These are phyloP conservation scores for Mycena amicta DNA, from an alignment of 768 basidiomycete species.

Conservation along the genomic window DNA sequence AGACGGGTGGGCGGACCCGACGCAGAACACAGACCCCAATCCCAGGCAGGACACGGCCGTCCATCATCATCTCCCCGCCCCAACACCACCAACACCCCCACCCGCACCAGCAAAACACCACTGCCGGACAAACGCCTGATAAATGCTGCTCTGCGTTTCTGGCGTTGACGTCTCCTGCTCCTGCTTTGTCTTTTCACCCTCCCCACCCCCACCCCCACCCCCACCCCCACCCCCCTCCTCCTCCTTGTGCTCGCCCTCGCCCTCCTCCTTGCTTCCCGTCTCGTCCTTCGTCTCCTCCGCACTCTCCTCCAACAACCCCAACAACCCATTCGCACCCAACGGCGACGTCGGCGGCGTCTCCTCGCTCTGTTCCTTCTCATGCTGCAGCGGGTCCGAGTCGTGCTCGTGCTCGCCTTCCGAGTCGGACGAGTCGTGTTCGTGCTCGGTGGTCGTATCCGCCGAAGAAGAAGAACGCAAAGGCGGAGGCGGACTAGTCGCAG, in stretches of 20 bases:
- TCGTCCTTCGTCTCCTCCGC: neutral
- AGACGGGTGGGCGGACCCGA: no score
- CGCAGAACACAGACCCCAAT: no score
- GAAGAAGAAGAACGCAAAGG: no score
- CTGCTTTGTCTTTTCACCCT: no score
- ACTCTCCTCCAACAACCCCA: conserved; percentile 1
- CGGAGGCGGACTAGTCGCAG: no score
- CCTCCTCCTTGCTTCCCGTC: neutral
- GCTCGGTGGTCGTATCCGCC: neutral
- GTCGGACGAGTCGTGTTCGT: conserved; percentile 7
- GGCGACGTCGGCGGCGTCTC: conserved; percentile 23
- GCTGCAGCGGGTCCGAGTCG: conserved; percentile 25
- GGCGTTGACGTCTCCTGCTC: no score
- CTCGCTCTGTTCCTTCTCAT: neutral
- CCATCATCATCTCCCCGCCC: neutral
- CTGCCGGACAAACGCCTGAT: conserved; percentile 63
- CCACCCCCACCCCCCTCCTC: no score
- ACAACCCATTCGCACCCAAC: conserved; percentile 7
- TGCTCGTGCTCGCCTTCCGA: conserved; percentile 3
- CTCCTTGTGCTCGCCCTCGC: no score
- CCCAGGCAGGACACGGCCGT: no score
- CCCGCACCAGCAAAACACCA: conserved; percentile 62
- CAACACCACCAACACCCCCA: neutral
- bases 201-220: no score
- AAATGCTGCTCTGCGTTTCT: conserved; percentile 33